Evolutionary conservation across 176 grass and related monocot species (phyloP).

Genomic region (Raddia guianensis): DNA sequence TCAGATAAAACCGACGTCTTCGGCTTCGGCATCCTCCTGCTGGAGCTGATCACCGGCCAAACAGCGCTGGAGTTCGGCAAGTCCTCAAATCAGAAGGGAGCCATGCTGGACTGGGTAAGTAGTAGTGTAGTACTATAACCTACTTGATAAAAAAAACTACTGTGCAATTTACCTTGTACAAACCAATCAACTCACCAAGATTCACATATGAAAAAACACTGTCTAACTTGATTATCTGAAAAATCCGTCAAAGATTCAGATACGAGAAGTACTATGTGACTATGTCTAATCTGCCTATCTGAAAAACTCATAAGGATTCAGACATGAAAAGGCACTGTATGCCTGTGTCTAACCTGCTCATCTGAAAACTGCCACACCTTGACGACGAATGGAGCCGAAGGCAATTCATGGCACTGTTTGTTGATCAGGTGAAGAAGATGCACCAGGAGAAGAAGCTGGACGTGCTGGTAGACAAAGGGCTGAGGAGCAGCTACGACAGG

Average conservation of each 20-base stretch:
- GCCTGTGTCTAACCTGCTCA: not conserved
- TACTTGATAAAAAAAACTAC: not conserved
- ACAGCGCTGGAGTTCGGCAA: slow-evolving; percentile 92
- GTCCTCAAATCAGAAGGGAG: slow-evolving; percentile 83
- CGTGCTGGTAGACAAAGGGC: slow-evolving; percentile 73
- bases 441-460: slow-evolving; percentile 95
- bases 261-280: too few relatives aligned
- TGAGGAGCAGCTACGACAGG: slow-evolving; percentile 59
- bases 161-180: not conserved
- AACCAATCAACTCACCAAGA: not conserved
- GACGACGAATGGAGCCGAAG: not conserved
- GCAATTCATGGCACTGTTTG: not conserved
- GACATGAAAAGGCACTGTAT: not conserved
- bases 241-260: too few relatives aligned
- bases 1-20: slow-evolving; percentile 97
- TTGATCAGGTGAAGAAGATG: slow-evolving; percentile 93
- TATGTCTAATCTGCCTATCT: too few relatives aligned
- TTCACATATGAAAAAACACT: not conserved
- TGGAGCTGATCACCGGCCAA: slow-evolving; percentile 86
- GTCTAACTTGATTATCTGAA: not conserved
- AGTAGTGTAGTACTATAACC: not conserved
- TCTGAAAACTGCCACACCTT: not conserved
- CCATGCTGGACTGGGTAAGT: slow-evolving; percentile 97
- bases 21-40: slow-evolving; percentile 90
- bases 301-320: not conserved